These are phyloP conservation scores for Tagetes erecta DNA, from an alignment of 129 eudicot genomes.

Conservation along the genomic window DNA sequence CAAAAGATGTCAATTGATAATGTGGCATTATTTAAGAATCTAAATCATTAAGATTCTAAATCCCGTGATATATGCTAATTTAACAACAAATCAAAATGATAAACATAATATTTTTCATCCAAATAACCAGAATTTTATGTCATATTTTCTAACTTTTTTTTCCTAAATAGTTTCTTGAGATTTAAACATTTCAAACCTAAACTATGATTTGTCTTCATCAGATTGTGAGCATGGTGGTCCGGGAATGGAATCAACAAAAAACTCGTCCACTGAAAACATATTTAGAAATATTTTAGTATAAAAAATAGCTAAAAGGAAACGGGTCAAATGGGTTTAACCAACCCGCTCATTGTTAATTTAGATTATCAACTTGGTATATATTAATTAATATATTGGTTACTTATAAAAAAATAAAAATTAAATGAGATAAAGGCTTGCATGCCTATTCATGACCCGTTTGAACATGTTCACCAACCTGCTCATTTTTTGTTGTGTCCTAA, in stretches of 20 bases:
- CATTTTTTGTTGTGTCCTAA: not conserved
- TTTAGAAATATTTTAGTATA: not conserved
- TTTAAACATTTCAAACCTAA: constrained; percentile 23
- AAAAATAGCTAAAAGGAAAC: not conserved
- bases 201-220: constrained; percentile 45
- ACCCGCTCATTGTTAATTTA: not conserved
- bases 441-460: not conserved
- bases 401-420: not conserved
- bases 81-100: constrained; percentile 27
- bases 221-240: constrained; percentile 46
- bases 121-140: constrained; percentile 24
- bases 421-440: not conserved
- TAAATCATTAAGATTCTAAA: constrained; percentile 14
- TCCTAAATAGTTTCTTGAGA: constrained; percentile 26
- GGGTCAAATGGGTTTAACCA: not conserved
- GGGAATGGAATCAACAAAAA: constrained; percentile 64
- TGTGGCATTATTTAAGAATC: constrained; percentile 12
- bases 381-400: not conserved
- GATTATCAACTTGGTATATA: not conserved
- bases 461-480: not conserved
- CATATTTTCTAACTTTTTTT: constrained; percentile 9
- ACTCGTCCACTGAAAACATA: constrained; percentile 63
- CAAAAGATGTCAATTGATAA: constrained; percentile 11
- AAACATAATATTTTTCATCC: constrained; percentile 16
- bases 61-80: constrained; percentile 23